Percentiles rank a stretch among this genome's conserved stretches.
phyloP scores from a whole-genome alignment of 2,329 filamentous ascomycete species.

The Scolecobasidium constrictum region DNA sequence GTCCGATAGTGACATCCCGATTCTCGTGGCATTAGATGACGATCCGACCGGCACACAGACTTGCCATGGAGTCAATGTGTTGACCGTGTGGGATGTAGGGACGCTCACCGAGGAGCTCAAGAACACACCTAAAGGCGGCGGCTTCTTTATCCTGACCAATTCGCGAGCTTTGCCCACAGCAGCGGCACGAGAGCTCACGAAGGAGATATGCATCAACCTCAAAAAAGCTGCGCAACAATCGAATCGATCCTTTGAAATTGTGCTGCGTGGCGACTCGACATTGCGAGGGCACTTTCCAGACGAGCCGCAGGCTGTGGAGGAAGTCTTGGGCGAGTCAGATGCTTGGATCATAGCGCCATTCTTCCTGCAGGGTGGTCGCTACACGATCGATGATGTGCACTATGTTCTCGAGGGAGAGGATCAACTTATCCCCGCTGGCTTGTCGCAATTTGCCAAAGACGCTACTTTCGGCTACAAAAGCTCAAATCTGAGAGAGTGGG shows the following conservation, averaged over 20 bases:
- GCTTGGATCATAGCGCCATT: conserved; percentile 48
- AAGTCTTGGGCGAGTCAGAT: conserved; percentile 38
- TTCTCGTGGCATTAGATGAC: conserved; percentile 37
- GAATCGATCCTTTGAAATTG: conserved; percentile 38
- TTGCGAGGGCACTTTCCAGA: conserved; percentile 46
- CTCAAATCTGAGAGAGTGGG: conserved; percentile 42
- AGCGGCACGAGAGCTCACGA: conserved; percentile 37
- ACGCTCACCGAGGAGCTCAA: conserved; percentile 36
- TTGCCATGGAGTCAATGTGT: conserved; percentile 45
- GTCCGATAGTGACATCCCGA: conserved; percentile 10
- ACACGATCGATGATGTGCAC: conserved; percentile 47
- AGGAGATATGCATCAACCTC: conserved; percentile 16
- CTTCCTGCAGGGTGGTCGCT: conserved; percentile 47
- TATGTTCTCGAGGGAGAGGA: conserved; percentile 44
- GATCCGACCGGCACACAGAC: conserved; percentile 52
- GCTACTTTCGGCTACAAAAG: conserved; percentile 47
- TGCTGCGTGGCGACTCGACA: conserved; percentile 47
- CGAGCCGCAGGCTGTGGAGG: conserved; percentile 41
- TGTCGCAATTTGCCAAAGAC: conserved; percentile 46
- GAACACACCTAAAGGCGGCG: conserved; percentile 21
- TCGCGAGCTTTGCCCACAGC: conserved; percentile 43
- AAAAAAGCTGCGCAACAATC: conserved; percentile 32
- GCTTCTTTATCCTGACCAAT: conserved; percentile 52
- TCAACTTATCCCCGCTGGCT: conserved; percentile 36
- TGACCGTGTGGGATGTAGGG: conserved; percentile 41